Conservation (phyloP, 202 grass and related monocot species). For the Musa balbisiana region DNA sequence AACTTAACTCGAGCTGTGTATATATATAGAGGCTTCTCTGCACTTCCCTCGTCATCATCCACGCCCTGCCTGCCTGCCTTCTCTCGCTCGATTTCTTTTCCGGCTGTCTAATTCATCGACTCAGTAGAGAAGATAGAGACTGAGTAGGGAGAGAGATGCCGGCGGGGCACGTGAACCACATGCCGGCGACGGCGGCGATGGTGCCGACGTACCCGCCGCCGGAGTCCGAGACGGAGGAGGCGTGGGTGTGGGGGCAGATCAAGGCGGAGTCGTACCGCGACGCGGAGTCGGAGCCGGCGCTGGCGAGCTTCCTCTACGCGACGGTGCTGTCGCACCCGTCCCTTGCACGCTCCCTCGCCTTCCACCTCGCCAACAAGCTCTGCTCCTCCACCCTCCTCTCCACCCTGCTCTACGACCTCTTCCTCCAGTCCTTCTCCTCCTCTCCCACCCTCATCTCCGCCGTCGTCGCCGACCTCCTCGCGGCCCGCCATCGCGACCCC, state of each 20-base stretch:
- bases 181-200: slow-evolving; percentile 8
- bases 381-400: slow-evolving; percentile 85
- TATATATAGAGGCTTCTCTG: too few relatives aligned
- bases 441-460: slow-evolving; percentile 46
- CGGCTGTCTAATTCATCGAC: not conserved
- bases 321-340: slow-evolving; percentile 71
- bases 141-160: slow-evolving; percentile 5
- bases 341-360: slow-evolving; percentile 60
- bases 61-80: too few relatives aligned
- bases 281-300: slow-evolving; percentile 72
- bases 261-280: slow-evolving; percentile 71
- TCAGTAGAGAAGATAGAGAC: too few relatives aligned
- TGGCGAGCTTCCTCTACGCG: slow-evolving; percentile 76
- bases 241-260: slow-evolving; percentile 86
- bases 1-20: too few relatives aligned
- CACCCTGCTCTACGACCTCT: slow-evolving; percentile 85
- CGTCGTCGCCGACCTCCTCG: slow-evolving; percentile 61
- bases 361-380: slow-evolving; percentile 97
- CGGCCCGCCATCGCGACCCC: slow-evolving; percentile 48
- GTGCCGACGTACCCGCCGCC: slow-evolving; percentile 59
- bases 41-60: too few relatives aligned
- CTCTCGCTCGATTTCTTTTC: too few relatives aligned
- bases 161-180: not conserved
- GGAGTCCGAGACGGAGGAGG: slow-evolving; percentile 61
- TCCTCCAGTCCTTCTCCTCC: slow-evolving; percentile 45